Evolutionary conservation across 176 grass and related monocot genomes (phyloP).

Genomic region (Zizania latifolia): DNA sequence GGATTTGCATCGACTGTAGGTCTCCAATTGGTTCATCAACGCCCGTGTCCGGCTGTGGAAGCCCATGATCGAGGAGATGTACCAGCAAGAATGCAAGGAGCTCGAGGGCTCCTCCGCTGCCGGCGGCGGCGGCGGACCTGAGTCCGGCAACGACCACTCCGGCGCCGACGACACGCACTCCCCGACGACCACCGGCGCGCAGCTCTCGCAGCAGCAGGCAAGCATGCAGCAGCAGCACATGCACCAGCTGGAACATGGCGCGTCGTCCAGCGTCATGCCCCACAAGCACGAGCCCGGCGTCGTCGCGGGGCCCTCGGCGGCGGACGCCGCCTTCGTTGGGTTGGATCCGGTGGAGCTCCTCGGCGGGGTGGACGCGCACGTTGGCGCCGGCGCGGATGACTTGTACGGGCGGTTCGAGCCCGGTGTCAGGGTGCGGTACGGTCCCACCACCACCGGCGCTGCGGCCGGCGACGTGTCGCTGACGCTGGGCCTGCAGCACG

Average conservation of each 20-base stretch:
- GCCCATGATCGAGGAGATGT: slow-evolving; percentile 99
- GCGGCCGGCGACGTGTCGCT: slow-evolving; percentile 74
- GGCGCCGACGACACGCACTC: slow-evolving; percentile 43
- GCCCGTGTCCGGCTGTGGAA: slow-evolving; percentile 98
- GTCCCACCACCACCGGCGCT: slow-evolving; percentile 23
- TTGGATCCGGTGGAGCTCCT: slow-evolving; percentile 60
- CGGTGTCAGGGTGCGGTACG: slow-evolving; percentile 55
- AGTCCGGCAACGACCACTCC: slow-evolving; percentile 34
- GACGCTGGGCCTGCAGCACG: slow-evolving; percentile 86
- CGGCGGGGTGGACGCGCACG: slow-evolving; percentile 43
- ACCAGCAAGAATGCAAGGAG: slow-evolving; percentile 78
- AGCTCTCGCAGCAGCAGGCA: slow-evolving; percentile 29
- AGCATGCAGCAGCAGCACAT: slow-evolving; percentile 10
- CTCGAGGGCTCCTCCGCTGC: slow-evolving; percentile 53
- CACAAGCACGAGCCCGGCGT: slow-evolving; percentile 52
- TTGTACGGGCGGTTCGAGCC: slow-evolving; percentile 65
- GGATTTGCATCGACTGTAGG: slow-evolving; percentile 52
- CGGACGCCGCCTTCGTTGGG: slow-evolving; percentile 36
- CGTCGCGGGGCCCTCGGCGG: slow-evolving; percentile 28
- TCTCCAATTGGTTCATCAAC: slow-evolving; percentile 99
- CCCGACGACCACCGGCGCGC: slow-evolving; percentile 30
- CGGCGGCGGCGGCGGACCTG: slow-evolving; percentile 28
- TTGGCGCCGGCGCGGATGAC: slow-evolving; percentile 42
- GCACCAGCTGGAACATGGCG: slow-evolving; percentile 37
- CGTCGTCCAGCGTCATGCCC: slow-evolving; percentile 23